Base-by-base conservation (phyloP, 805 yeast genomes). In the Candida jianshihensis region DNA sequence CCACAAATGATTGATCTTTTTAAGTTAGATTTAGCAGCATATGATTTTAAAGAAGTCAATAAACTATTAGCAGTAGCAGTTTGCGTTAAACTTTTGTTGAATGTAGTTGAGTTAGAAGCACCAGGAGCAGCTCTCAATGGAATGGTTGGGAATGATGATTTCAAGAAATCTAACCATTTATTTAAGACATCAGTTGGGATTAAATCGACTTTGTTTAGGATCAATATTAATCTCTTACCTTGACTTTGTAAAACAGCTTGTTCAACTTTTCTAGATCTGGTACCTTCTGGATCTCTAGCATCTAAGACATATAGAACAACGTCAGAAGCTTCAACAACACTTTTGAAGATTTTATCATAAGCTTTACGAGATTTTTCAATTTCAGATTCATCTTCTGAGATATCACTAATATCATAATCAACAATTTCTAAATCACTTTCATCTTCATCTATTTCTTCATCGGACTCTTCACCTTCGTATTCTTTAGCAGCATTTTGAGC, bases 261-360 rank as follows among this genome's bases (percentile, higher is more conserved):
- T 67, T 92, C 98, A 29, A 92, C 89, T 56, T 78, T 86, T 57
- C 79, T 77, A 8, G 97, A 88, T 55, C 98, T 77, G 3, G 97
- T 90, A 15, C 87, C 80, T 60, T 86, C 95, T 37, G 98, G 98
- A 61, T 92, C 96, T 61, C 98, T 80, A 1, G 98, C 96, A 63
- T 90, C 98, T 54, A 90, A 66, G n/a, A 90, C 96, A 54, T 92
- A 90, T 38, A 89, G 68, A 15, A 90, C 69, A 37, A 90, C 96
- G 57, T 90, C 98, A 2, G 97, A 70, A 17, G 88, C 82, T 42
- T 88, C 97, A 17, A 92, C 89, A 26, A 92, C 97, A 13, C 88
- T 72, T 61, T 88, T 89, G 71, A 89, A 90, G 41, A 90, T 78
- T 64, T 89, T 90, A 59, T 90, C 97, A 57, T 83, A 92, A 6